Evolutionary conservation across 1,284 basidiomycete genomes (phyloP).

Genomic region (Pterulicium gracile): DNA sequence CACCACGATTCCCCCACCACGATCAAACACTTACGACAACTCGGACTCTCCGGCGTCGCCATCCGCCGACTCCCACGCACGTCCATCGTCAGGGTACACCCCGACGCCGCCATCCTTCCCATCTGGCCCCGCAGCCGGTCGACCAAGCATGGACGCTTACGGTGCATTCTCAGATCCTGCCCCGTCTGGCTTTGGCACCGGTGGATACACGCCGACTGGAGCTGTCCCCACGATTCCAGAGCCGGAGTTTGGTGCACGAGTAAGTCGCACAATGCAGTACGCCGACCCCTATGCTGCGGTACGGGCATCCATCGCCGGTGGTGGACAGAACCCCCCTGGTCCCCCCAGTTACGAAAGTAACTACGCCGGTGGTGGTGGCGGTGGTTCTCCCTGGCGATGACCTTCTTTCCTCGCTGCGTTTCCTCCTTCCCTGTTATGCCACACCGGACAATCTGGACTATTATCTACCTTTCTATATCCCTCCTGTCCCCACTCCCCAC

Average conservation of each 20-base stretch:
- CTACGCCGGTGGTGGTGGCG: no score
- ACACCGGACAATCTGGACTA: no score
- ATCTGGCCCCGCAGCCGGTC: slow-evolving; percentile 22
- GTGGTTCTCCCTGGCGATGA: no score
- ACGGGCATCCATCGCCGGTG: slow-evolving; percentile 36
- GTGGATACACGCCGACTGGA: slow-evolving; percentile 5
- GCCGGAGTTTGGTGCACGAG: slow-evolving; percentile 32
- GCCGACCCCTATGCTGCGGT: slow-evolving; percentile 75
- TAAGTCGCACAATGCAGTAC: slow-evolving; percentile 84
- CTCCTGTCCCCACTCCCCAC: no score
- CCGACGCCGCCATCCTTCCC: slow-evolving; percentile 21
- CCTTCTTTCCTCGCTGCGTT: no score
- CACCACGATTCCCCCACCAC: slow-evolving; percentile 26
- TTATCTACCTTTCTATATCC: no score
- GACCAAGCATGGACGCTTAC: slow-evolving; percentile 75
- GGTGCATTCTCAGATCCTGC: slow-evolving; percentile 80
- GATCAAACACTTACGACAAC: slow-evolving; percentile 24
- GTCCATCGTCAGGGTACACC: slow-evolving; percentile 20
- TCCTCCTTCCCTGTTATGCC: no score
- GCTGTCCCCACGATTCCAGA: slow-evolving; percentile 23
- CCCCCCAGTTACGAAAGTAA: neutral
- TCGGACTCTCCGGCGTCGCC: slow-evolving; percentile 30
- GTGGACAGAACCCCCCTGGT: neutral
- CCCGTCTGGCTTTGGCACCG: slow-evolving; percentile 50
- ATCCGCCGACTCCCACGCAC: slow-evolving; percentile 39